A percentile compares a stretch with the other conserved stretches of the same genome.
phyloP scores from a whole-genome alignment of 805 yeast genomes.

The Diddensiella transvaalensis region DNA sequence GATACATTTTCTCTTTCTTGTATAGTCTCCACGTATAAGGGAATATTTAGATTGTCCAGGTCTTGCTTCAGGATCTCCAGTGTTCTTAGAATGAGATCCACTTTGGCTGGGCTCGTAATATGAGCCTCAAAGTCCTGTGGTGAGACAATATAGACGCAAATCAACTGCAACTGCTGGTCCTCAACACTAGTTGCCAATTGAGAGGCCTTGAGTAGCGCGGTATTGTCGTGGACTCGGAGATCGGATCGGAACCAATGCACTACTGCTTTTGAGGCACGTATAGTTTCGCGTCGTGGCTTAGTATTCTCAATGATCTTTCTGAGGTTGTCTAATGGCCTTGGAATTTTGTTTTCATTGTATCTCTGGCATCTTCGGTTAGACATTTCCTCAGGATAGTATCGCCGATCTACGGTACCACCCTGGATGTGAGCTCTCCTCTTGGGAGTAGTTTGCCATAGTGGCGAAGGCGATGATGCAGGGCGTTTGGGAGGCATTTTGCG shows the following conservation, averaged over 20 bases:
- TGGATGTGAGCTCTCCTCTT: too few relatives aligned
- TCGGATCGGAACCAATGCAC: neutral
- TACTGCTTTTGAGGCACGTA: neutral
- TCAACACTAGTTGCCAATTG: neutral
- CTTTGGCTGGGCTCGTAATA: neutral
- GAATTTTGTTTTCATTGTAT: neutral
- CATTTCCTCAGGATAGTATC: neutral
- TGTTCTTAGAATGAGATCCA: neutral
- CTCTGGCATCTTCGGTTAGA: neutral
- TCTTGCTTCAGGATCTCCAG: neutral
- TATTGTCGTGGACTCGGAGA: neutral
- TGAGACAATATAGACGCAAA: neutral
- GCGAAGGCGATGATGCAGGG: neutral
- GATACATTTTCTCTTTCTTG: neutral
- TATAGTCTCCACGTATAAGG: neutral
- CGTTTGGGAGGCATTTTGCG: neutral
- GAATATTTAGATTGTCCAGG: neutral
- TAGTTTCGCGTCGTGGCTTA: neutral
- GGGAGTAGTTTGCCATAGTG: too few relatives aligned
- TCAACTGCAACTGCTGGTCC: neutral
- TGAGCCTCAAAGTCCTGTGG: neutral
- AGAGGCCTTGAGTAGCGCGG: neutral
- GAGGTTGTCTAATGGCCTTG: neutral
- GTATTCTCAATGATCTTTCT: neutral
- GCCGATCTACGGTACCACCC: neutral